Percentiles rank a stretch among this genome's conserved stretches.
phyloP scores from a whole-genome alignment of 768 basidiomycete genomes.

The Naematelia aurantialba region DNA sequence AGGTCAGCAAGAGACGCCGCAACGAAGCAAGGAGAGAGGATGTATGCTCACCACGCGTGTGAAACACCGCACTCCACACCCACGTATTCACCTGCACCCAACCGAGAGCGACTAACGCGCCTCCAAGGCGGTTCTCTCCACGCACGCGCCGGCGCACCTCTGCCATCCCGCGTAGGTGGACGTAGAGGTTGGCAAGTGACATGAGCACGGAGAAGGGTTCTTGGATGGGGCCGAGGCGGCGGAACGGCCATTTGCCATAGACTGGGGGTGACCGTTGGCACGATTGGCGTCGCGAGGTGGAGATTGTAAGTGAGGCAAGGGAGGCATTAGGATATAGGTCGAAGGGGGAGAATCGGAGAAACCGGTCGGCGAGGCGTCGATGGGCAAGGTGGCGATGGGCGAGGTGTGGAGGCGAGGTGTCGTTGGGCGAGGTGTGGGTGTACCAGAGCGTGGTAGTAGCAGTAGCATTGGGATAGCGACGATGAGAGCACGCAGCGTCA shows the following conservation, averaged over 20 bases:
- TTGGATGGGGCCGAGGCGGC: constrained; percentile 80
- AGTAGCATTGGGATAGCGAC: neutral
- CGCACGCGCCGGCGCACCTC: constrained; percentile 37
- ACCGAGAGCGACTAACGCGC: constrained; percentile 52
- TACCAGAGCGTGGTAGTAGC: too few relatives aligned
- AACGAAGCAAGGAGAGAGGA: constrained; percentile 1
- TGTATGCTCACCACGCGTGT: constrained; percentile 82
- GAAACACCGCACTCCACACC: constrained; percentile 88
- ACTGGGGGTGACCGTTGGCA: too few relatives aligned
- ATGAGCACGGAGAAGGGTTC: constrained; percentile 90
- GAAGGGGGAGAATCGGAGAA: constrained; percentile 52
- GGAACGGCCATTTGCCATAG: constrained; percentile 97
- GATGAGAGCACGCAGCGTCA: neutral
- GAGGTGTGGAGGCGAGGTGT: neutral
- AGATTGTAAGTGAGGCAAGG: too few relatives aligned
- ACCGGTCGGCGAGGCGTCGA: neutral
- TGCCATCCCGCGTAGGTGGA: constrained; percentile 62
- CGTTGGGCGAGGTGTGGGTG: constrained; percentile 3
- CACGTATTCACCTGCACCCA: constrained; percentile 79
- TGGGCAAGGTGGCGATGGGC: constrained; percentile 1
- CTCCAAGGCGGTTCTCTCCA: constrained; percentile 34
- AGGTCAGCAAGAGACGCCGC: neutral
- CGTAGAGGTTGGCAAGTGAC: constrained; percentile 77
- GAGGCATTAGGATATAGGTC: too few relatives aligned
- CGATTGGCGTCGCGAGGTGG: too few relatives aligned